Percentiles rank a stretch among this genome's conserved stretches.
These are phyloP conservation scores for Pinus tabuliformis DNA, from an alignment of 75 land plant species.

Conservation along the genomic window DNA sequence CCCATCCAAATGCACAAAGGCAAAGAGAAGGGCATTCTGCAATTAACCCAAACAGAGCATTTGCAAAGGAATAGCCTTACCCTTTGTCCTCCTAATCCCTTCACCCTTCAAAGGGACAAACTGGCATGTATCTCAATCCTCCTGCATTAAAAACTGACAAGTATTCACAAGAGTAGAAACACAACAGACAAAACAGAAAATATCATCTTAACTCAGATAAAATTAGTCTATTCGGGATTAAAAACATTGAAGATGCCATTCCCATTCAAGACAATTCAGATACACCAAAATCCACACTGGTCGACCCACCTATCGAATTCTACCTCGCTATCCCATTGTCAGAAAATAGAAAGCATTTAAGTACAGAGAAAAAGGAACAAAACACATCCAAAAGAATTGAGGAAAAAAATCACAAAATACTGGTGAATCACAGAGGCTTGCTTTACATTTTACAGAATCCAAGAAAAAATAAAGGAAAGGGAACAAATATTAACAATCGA, in stretches of 20 bases:
- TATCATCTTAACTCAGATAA: neutral
- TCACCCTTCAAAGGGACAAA: neutral
- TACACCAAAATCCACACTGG: neutral
- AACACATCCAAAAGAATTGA: neutral
- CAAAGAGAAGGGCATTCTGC: neutral
- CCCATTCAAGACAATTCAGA: neutral
- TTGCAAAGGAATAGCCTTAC: neutral
- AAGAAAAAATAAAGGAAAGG: neutral
- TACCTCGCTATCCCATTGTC: neutral
- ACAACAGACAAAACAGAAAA: neutral
- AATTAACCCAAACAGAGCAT: neutral
- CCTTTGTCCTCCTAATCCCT: neutral
- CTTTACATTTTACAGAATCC: neutral
- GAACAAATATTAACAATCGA: neutral
- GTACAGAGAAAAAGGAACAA: neutral
- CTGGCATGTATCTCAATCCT: conserved; percentile 1
- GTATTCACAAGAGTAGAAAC: neutral
- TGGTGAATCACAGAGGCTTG: neutral
- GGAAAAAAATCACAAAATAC: neutral
- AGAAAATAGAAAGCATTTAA: neutral
- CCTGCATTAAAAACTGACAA: neutral
- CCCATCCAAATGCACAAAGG: neutral
- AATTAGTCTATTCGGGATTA: neutral
- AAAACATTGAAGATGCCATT: neutral
- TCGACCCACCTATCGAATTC: neutral